Base-by-base conservation (phyloP, 176 grass and related monocot species). In the Saccharum spontaneum region DNA sequence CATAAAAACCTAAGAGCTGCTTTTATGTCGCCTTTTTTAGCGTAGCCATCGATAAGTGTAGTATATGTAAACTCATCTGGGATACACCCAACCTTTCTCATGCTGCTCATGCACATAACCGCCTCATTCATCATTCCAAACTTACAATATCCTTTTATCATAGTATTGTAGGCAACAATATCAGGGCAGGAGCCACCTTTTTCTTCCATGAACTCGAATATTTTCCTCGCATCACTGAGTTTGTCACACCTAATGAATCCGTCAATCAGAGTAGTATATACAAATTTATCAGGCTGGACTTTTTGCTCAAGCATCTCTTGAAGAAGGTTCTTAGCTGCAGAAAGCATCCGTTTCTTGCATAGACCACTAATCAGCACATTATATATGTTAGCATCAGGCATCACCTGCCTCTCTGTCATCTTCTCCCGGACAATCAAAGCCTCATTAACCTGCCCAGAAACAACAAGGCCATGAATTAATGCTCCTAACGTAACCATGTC, bases 111-210 rank as follows among this genome's bases (percentile, higher is more conserved):
- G 81, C 74, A 92, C 44, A 78, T 63, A 86, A 88, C 69, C 50
- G 90, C 92, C 57, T 94, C 95, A 68, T 84, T 81, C 90, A 94
- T 88, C 83, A 86, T 86, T 64, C 95, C 92, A 84, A 82, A 92
- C 88, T 89, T 88, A 71, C 92, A 93, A 71, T 97, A 91, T 65
- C 95, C 95, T 85, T 97, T 94, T 65, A 97, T 93, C 86, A 97
- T 92, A 49, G 90, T 57, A 93, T 94, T 97, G 74, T 94, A 92
- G 41, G 65, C 64, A 84, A 94, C 84, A 86, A 91, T 33, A 20
- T 91, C 88, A 73, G 66, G 86, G 20, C 14, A 16, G 62, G n/a
- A n/a, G n/a, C 91, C 75, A 36, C 84, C 88, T 63, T 92, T 89
- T 28, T 86, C 38, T 69, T 83, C 79, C 88, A 97, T 93, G 76